phyloP scores from a whole-genome alignment of 1,284 basidiomycete species.

The Sanghuangporus sanghuang region DNA sequence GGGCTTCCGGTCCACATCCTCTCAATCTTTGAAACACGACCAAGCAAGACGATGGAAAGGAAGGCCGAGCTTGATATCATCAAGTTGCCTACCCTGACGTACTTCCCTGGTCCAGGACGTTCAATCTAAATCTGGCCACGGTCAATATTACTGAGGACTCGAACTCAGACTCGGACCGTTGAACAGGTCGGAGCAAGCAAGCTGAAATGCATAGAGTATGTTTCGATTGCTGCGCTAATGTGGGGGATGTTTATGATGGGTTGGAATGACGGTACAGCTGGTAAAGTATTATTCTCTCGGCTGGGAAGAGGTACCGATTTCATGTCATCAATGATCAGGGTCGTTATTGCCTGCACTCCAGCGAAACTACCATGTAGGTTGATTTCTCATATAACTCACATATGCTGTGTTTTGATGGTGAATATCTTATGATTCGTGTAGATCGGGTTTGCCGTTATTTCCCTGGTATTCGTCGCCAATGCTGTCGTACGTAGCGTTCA shows the following conservation, averaged over 20 bases:
- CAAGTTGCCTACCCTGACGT: background rate
- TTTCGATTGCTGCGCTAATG: constrained; percentile 32
- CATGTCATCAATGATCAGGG: background rate
- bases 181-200: background rate
- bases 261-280: constrained; percentile 14
- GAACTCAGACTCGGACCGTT: background rate
- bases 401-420: background rate
- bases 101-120: background rate
- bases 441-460: constrained; percentile 42
- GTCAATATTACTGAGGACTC: no score
- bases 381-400: background rate
- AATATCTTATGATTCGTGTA: constrained; percentile 20
- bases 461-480: constrained; percentile 51
- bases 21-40: no score
- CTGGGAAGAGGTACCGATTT: background rate
- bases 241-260: constrained; percentile 14
- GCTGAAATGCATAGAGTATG: constrained; percentile 2
- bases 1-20: no score
- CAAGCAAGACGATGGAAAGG: background rate
- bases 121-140: no score
- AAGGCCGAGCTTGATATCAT: background rate
- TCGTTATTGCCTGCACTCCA: constrained; percentile 23
- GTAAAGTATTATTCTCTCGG: background rate
- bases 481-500: constrained; percentile 37
- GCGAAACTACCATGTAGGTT: constrained; percentile 39